These are phyloP conservation scores for Paecilomyces niveus DNA, from an alignment of 2,329 filamentous ascomycete genomes.

Conservation along the genomic window DNA sequence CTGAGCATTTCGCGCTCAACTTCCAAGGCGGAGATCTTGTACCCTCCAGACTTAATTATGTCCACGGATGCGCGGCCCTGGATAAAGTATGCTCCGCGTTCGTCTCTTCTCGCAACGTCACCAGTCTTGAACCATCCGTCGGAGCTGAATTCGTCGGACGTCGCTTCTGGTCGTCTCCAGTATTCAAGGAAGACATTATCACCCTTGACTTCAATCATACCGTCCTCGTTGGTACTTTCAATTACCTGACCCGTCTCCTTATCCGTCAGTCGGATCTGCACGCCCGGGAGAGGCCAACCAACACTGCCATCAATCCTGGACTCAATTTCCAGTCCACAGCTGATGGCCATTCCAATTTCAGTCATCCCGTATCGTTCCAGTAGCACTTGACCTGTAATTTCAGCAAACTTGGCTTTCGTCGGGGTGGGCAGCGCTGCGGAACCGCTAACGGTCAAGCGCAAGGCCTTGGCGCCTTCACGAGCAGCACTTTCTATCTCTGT, in stretches of 20 bases:
- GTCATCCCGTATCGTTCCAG: conserved; percentile 46
- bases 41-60: conserved; percentile 50
- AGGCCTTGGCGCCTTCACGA: conserved; percentile 22
- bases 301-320: conserved; percentile 42
- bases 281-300: conserved; percentile 41
- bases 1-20: conserved; percentile 48
- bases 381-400: conserved; percentile 36
- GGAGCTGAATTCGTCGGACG: conserved; percentile 37
- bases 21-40: conserved; percentile 50
- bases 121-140: conserved; percentile 47
- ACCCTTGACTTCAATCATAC: conserved; percentile 38
- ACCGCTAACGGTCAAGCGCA: conserved; percentile 35
- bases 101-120: conserved; percentile 34
- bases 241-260: conserved; percentile 29
- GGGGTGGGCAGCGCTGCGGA: conserved; percentile 37
- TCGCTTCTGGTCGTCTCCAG: conserved; percentile 39
- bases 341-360: conserved; percentile 44
- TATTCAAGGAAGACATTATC: conserved; percentile 38
- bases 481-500: conserved; percentile 26
- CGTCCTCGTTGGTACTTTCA: conserved; percentile 27
- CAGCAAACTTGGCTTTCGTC: conserved; percentile 33
- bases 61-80: conserved; percentile 47
- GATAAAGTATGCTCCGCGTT: conserved; percentile 43
- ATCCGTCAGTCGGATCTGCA: conserved; percentile 40
- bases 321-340: conserved; percentile 34